Conservation (phyloP, 169 alveolate genomes). For the Cryptosporidium bovis region DNA sequence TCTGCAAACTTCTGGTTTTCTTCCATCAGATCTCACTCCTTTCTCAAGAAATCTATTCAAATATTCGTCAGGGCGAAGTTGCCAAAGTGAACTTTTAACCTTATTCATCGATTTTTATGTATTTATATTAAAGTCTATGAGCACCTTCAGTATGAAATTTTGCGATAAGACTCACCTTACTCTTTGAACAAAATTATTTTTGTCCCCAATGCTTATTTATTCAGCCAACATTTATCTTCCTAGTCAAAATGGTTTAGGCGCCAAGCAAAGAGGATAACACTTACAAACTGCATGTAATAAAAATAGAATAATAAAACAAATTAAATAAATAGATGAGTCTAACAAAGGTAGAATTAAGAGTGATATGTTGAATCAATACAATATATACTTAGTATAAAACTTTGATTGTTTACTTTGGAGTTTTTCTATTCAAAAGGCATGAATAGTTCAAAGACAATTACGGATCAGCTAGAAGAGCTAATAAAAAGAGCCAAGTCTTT, state of each 20-base stretch:
- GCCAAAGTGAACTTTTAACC: constrained; percentile 50
- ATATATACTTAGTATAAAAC: too few species aligned
- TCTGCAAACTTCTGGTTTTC: constrained; percentile 61
- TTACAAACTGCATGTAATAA: not conserved
- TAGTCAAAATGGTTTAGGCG: constrained; percentile 13
- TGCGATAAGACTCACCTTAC: not conserved
- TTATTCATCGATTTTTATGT: too few species aligned
- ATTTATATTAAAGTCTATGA: too few species aligned
- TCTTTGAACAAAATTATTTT: not conserved
- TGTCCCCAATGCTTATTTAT: not conserved
- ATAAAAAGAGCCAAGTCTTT: constrained; percentile 43
- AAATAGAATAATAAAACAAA: too few species aligned
- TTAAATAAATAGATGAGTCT: too few species aligned
- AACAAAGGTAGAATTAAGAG: too few species aligned
- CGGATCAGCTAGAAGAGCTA: constrained; percentile 48
- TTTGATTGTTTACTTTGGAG: not conserved
- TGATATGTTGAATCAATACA: too few species aligned
- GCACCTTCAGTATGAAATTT: too few species aligned
- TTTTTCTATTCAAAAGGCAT: not conserved
- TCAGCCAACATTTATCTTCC: too few species aligned
- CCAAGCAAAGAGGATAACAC: constrained; percentile 49
- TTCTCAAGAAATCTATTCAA: constrained; percentile 43
- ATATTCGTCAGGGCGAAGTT: constrained; percentile 55
- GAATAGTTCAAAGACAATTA: constrained; percentile 42
- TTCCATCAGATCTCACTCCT: constrained; percentile 65